Conservation (phyloP, 148 eudicot species). For the Vaccinium darrowii region DNA sequence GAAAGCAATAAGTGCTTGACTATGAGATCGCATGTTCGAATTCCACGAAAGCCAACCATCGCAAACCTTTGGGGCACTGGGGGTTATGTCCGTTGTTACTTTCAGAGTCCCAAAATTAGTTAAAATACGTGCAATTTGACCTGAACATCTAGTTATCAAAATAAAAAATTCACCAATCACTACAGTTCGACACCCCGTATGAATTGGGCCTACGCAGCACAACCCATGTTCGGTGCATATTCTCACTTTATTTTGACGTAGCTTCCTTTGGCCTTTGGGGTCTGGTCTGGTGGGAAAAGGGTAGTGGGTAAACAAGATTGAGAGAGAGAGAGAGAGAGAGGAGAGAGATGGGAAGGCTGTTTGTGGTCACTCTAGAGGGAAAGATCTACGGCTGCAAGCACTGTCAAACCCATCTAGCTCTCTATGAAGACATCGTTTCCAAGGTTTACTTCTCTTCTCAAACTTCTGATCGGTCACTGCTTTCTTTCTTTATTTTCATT, state of each 20-base stretch:
- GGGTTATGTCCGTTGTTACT: too few species aligned
- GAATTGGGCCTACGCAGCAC: not conserved
- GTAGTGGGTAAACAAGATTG: not conserved
- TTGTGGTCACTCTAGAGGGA: conserved; percentile 69
- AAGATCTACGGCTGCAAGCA: conserved; percentile 79
- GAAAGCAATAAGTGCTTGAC: too few species aligned
- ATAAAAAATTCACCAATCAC: too few species aligned
- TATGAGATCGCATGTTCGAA: too few species aligned
- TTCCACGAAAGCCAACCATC: too few species aligned
- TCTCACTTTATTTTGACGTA: not conserved
- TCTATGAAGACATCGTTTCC: conserved; percentile 56
- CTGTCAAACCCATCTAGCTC: conserved; percentile 76
- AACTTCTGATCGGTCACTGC: not conserved
- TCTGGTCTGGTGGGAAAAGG: not conserved
- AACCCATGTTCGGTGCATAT: not conserved
- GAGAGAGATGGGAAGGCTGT: conserved; percentile 60
- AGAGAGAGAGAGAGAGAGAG: conserved; percentile 10
- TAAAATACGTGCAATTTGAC: too few species aligned
- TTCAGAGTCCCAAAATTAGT: too few species aligned
- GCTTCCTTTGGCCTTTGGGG: not conserved
- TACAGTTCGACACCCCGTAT: not conserved
- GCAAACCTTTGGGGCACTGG: too few species aligned
- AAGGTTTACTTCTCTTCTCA: conserved; percentile 42
- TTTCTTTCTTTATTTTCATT: not conserved
- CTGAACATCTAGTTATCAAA: too few species aligned